Base-by-base conservation (phyloP, 1,284 basidiomycete genomes). In the Apiotrichum veenhuisii region DNA sequence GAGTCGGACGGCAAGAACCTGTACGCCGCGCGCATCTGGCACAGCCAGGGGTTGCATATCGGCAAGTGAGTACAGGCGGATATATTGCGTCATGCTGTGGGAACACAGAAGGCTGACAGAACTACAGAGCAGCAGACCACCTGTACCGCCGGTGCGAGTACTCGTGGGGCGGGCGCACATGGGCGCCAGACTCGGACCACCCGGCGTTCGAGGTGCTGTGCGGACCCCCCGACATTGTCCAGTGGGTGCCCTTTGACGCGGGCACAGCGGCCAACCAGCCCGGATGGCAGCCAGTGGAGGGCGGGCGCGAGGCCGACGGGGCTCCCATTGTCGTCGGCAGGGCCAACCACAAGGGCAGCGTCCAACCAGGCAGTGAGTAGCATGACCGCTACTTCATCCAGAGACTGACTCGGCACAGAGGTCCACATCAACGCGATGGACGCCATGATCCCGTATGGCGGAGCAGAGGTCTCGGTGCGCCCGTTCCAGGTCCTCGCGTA, bases 171-270 rank as follows among this genome's bases (percentile, higher is more conserved):
- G 73, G 74, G 12, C 57, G 58, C n/a, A 74, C 48, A 5, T 50
- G 48, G 36, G 48, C 23, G 11, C 48, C 48, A 5, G 36, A 36
- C 22, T 25, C n/a, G 23, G 18, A 25, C 18, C 44, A 68, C 27
- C 67, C 70, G 37, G 66, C 65, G 9, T 77, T 71, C 53, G 75
- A 77, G 60, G 71, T 77, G 2, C 64, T 77, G 0, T 75, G 73
- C 45, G 75, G 72, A 11, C 69, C 71, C 34, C 63, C 65, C 20
- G 58, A 63, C 11, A 57, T 68, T n/a, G 57, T 72, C 50, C 70
- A 71, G 52, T 77, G 75, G 75, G 64, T 71, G 52, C 67, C 66
- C 4, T 72, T 72, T 47, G 45, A 61, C 7, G 69, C 70, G 54
- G 74, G 71, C 15, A 60, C 67, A 46, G 55, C 54, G 2, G 66